phyloP scores from a whole-genome alignment of 768 basidiomycete species.

The Roridomyces roridus region DNA sequence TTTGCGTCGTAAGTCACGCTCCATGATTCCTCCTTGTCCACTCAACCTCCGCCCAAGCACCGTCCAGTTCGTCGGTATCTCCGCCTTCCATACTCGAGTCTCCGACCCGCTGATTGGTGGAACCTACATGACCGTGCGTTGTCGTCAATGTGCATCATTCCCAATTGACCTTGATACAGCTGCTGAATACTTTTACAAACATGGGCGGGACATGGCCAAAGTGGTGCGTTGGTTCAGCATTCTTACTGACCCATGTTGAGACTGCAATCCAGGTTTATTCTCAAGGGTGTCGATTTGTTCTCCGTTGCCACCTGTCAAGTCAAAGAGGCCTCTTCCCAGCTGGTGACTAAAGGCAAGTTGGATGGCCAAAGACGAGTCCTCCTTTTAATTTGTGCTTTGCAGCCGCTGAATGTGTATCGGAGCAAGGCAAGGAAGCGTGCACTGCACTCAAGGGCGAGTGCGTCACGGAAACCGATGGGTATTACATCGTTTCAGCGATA shows the following conservation, averaged over 20 bases:
- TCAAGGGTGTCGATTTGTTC: constrained; percentile 83
- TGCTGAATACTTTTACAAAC: constrained; percentile 95
- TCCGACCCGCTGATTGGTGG: constrained; percentile 97
- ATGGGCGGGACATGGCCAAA: constrained; percentile 99
- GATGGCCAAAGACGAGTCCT: not conserved
- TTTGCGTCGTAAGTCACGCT: constrained; percentile 77
- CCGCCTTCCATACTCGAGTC: constrained; percentile 97
- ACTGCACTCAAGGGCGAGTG: constrained; percentile 79
- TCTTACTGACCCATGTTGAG: not conserved
- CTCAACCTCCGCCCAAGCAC: constrained; percentile 58
- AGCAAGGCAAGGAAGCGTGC: constrained; percentile 85
- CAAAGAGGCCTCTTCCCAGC: constrained; percentile 56
- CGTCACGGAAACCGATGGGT: constrained; percentile 87
- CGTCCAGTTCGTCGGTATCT: constrained; percentile 98
- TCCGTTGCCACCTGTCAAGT: constrained; percentile 85
- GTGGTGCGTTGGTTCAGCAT: constrained; percentile 95
- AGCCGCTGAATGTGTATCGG: constrained; percentile 92
- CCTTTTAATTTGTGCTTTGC: not conserved
- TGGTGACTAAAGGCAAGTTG: constrained; percentile 60
- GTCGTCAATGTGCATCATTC: not conserved
- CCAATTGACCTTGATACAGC: constrained; percentile 46
- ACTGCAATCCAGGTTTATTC: not conserved
- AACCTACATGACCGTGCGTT: constrained; percentile 96
- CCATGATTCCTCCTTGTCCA: not conserved
- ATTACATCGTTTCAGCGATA: constrained; percentile 82